Conservation (phyloP, 306 rosid species). For the Fragaria vesca region DNA sequence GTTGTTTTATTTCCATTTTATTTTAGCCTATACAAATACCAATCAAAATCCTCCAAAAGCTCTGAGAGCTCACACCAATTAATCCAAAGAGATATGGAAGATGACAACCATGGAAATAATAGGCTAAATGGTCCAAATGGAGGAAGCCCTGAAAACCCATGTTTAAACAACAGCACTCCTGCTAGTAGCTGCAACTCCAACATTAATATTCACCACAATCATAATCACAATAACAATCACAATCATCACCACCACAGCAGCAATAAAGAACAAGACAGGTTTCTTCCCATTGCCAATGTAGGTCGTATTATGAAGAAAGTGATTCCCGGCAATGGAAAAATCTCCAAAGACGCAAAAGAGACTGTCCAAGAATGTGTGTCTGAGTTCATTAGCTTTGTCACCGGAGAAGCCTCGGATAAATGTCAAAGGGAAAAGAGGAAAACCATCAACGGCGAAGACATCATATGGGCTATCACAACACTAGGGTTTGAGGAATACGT, state of each 20-base stretch:
- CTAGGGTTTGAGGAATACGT: conserved; percentile 70
- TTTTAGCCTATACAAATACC: conserved; percentile 23
- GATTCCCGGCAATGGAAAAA: conserved; percentile 61
- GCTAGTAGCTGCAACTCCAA: conserved; percentile 5
- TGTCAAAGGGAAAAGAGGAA: conserved; percentile 76
- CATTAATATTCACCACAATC: conserved; percentile 7
- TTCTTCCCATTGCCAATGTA: conserved; percentile 71
- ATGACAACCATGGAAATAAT: conserved; percentile 41
- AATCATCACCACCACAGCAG: background rate
- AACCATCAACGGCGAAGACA: conserved; percentile 68
- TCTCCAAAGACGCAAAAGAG: conserved; percentile 79
- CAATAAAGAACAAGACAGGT: conserved; percentile 66
- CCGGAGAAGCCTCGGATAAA: conserved; percentile 69
- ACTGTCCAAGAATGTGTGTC: conserved; percentile 79
- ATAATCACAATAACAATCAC: conserved; percentile 10
- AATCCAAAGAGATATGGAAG: conserved; percentile 31
- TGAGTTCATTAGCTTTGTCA: conserved; percentile 72
- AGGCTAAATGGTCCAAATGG: conserved; percentile 38
- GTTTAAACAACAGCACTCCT: conserved; percentile 23
- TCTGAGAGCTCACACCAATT: conserved; percentile 13
- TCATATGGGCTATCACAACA: conserved; percentile 77
- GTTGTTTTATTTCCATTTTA: conserved; percentile 31
- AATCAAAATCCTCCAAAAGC: conserved; percentile 17
- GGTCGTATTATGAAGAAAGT: conserved; percentile 78
- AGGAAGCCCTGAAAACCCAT: conserved; percentile 48